Evolutionary conservation across 345 rosid species (phyloP), one percentile per base, ranked within the genome.

Genomic region (Trapa bicornis): DNA sequence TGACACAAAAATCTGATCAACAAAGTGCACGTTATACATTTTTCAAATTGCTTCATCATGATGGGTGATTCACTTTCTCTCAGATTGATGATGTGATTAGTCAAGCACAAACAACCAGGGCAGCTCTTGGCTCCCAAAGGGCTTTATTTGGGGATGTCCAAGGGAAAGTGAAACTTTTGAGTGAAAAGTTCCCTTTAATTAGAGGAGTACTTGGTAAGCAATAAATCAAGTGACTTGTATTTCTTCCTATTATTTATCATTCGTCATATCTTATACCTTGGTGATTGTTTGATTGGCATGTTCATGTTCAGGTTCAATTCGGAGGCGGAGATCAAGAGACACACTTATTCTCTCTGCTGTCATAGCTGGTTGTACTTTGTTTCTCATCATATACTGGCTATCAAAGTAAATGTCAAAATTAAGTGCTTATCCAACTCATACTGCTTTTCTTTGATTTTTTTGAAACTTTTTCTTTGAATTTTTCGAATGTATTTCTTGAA

Each of bases 21-120:
- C 14, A 11, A 45, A 0, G 32, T 47, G 32, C 53, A 15, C 8
- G 29, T 22, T 22, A 22, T 22, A 22, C 29, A 22, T 22, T 22
- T 22, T 22, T 22, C 29, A 22, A 22, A 22, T 22, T 22, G 29
- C 29, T 38, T 15, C 14, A 36, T 36, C 10, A 35, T 67, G 62
- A 35, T 32, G 37, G 10, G 38, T 58, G 43, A 43, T 73, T 75
- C 64, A 37, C 42, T 63, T 71, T 45, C 68, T 16, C 68, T 67
- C 83, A 95, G 99, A 91, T 91, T 70, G 96, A 91, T 79, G 97
- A 95, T 66, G 97, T 95, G 36, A 95, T 95, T 67, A 81, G 75
- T 81, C 97, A 91, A 87, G 99, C 96, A 72, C 96, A 95, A 79
- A 76, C 96, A 13, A 89, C 99, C 69, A 85, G 96, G 73, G 80